Conservation (phyloP, 495 filamentous ascomycete genomes). For the Sphaerosporella brunnea region DNA sequence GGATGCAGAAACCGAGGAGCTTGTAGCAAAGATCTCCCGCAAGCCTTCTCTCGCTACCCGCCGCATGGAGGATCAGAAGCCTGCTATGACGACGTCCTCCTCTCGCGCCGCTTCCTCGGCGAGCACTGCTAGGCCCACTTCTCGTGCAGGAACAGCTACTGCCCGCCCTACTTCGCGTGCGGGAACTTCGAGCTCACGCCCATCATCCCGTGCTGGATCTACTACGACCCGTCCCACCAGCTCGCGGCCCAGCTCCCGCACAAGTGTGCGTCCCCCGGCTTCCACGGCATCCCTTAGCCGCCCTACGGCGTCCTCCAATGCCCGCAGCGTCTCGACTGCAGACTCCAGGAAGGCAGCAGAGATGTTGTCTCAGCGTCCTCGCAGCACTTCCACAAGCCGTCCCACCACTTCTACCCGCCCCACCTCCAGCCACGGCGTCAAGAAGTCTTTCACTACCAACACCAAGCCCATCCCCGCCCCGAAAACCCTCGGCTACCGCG, state of each 20-base stretch:
- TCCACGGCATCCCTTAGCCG: background rate
- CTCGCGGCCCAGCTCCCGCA: background rate
- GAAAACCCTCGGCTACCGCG: conserved; percentile 15
- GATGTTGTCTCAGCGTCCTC: conserved; percentile 16
- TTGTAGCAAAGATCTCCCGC: background rate
- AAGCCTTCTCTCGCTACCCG: no score
- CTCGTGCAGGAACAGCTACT: background rate
- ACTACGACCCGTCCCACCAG: conserved; percentile 11
- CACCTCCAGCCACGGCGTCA: background rate
- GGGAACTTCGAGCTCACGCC: conserved; percentile 4
- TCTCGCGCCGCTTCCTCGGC: no score
- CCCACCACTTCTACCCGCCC: conserved; percentile 12
- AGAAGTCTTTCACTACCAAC: conserved; percentile 7
- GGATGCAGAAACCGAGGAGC: conserved; percentile 17
- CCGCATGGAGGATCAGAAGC: conserved; percentile 10
- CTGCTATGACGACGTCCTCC: conserved; percentile 2
- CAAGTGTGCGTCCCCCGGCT: background rate
- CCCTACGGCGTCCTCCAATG: background rate
- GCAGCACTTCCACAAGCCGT: conserved; percentile 15
- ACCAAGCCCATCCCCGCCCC: background rate
- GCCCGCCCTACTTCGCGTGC: background rate
- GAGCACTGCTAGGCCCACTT: conserved; percentile 7
- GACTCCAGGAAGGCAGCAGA: conserved; percentile 13
- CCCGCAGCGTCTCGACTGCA: conserved; percentile 6
- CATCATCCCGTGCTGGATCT: conserved; percentile 8